Percentiles rank a stretch among this genome's conserved stretches.
phyloP scores from a whole-genome alignment of 2,329 filamentous ascomycete genomes.

The Alternaria viburni region DNA sequence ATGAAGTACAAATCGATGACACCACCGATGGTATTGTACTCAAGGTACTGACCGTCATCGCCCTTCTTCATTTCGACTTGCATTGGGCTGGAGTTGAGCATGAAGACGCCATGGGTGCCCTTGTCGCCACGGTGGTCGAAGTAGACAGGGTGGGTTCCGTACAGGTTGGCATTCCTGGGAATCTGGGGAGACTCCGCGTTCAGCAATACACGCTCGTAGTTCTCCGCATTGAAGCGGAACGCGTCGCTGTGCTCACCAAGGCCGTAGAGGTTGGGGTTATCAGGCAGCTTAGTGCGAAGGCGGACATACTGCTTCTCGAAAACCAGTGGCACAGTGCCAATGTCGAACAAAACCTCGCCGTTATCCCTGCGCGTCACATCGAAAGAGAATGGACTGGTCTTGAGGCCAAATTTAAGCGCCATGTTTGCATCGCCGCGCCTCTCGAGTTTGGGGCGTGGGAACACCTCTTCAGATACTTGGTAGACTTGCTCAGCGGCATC shows the following conservation, averaged over 20 bases:
- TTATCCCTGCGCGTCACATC: slow-evolving; percentile 64
- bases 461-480: slow-evolving; percentile 73
- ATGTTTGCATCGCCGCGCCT: slow-evolving; percentile 43
- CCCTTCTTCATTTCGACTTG: slow-evolving; percentile 74
- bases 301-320: slow-evolving; percentile 82
- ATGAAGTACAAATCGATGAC: slow-evolving; percentile 70
- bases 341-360: slow-evolving; percentile 71
- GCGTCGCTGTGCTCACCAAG: slow-evolving; percentile 79
- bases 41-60: slow-evolving; percentile 69
- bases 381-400: slow-evolving; percentile 71
- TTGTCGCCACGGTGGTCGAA: slow-evolving; percentile 69
- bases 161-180: slow-evolving; percentile 69
- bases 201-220: slow-evolving; percentile 74
- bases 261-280: slow-evolving; percentile 75
- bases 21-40: slow-evolving; percentile 81
- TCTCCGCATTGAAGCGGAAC: slow-evolving; percentile 69
- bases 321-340: slow-evolving; percentile 68
- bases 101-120: slow-evolving; percentile 47
- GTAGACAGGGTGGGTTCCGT: slow-evolving; percentile 76
- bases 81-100: slow-evolving; percentile 58
- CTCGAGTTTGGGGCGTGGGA: slow-evolving; percentile 64
- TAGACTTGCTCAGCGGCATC: slow-evolving; percentile 74
- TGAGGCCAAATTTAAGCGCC: slow-evolving; percentile 62
- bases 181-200: slow-evolving; percentile 69
- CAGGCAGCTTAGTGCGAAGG: slow-evolving; percentile 72